Conservation (phyloP, 768 basidiomycete genomes). For the Lentinula sp. region DNA sequence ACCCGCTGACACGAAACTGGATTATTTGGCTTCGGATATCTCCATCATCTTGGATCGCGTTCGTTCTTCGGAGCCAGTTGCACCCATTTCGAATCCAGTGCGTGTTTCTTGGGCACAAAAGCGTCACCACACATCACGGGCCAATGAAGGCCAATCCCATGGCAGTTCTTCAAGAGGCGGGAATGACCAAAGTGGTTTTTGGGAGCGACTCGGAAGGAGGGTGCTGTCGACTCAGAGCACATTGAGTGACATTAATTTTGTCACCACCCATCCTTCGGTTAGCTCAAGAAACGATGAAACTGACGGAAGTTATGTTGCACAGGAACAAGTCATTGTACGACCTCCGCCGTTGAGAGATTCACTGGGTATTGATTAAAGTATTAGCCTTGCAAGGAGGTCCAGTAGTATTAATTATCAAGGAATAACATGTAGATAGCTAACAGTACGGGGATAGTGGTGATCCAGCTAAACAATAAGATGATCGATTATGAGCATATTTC, state of each 20-base stretch:
- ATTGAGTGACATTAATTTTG: not conserved
- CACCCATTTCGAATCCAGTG: not conserved
- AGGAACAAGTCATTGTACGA: not conserved
- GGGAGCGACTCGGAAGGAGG: not conserved
- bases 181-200: not conserved
- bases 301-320: not conserved
- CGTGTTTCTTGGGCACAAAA: not conserved
- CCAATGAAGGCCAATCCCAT: not conserved
- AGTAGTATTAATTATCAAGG: not conserved
- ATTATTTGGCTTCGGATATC: slow-evolving; percentile 7
- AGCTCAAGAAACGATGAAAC: not conserved
- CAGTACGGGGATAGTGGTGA: not conserved
- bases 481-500: not conserved
- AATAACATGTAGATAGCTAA: not conserved
- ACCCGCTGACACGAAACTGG: slow-evolving; percentile 23
- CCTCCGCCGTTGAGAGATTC: not conserved
- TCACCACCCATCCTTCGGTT: not conserved
- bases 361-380: slow-evolving; percentile 1
- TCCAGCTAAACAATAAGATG: slow-evolving; percentile 1
- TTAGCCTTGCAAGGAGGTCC: not conserved
- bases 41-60: not conserved
- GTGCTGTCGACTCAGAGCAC: not conserved
- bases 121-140: not conserved
- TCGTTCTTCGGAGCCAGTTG: not conserved
- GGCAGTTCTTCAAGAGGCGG: not conserved